Percentiles rank a stretch among this genome's conserved stretches.
Evolutionary conservation across 331 rosid genomes (phyloP).

Genomic region (Erythrophleum ivorense): DNA sequence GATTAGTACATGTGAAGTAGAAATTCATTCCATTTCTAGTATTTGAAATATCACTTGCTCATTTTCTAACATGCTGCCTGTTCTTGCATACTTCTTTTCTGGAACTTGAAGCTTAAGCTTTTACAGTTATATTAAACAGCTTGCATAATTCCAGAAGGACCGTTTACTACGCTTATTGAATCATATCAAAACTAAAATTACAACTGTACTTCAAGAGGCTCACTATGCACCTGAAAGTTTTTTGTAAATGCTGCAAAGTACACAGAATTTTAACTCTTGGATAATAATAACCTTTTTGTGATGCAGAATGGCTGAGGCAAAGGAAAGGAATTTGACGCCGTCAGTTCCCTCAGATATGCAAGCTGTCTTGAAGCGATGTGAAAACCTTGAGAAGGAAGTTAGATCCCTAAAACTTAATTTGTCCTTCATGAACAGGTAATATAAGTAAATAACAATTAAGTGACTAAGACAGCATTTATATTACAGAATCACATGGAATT

Average conservation of each 20-base stretch:
- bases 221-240: background rate
- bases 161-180: background rate
- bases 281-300: slow-evolving; percentile 36
- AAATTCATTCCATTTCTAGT: background rate
- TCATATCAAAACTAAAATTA: background rate
- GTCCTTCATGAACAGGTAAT: slow-evolving; percentile 98
- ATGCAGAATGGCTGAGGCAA: slow-evolving; percentile 97
- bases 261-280: background rate
- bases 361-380: slow-evolving; percentile 84
- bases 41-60: background rate
- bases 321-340: slow-evolving; percentile 84
- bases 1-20: background rate
- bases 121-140: background rate
- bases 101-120: background rate
- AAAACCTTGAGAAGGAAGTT: slow-evolving; percentile 95
- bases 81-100: background rate
- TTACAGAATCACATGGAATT: background rate
- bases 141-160: background rate
- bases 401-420: slow-evolving; percentile 88
- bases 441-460: background rate
- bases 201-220: background rate
- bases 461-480: background rate
- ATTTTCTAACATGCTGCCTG: background rate
- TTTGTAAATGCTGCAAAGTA: too few relatives aligned
- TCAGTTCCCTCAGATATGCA: slow-evolving; percentile 86